Percentiles rank a stretch among this genome's conserved stretches.
These are phyloP conservation scores for Corylus avellana DNA, from an alignment of 306 rosid species.

Conservation along the genomic window DNA sequence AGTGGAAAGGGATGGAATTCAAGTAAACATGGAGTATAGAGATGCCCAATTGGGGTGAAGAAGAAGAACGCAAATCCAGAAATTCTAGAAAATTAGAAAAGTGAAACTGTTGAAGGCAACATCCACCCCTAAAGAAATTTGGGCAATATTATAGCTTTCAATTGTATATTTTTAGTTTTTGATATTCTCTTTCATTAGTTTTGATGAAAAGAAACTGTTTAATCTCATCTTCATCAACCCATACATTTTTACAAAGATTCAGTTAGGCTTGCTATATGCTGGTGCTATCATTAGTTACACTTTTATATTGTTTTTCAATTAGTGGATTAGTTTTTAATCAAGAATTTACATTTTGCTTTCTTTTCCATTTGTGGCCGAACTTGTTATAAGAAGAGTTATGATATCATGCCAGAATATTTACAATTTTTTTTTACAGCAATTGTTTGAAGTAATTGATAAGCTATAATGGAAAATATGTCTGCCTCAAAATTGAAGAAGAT, in stretches of 20 bases:
- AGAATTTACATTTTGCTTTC: background rate
- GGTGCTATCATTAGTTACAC: background rate
- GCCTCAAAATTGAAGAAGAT: background rate
- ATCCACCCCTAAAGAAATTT: no score
- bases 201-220: background rate
- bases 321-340: constrained; percentile 3
- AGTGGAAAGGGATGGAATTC: no score
- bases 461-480: background rate
- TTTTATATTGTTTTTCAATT: background rate
- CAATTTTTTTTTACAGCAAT: background rate
- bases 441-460: background rate
- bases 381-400: background rate
- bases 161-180: background rate
- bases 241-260: background rate
- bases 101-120: no score
- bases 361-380: background rate
- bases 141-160: no score
- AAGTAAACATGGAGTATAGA: no score
- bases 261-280: background rate
- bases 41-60: no score
- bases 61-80: no score
- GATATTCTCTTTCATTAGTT: background rate
- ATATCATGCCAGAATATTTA: background rate
- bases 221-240: background rate
- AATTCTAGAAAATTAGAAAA: no score